These are phyloP conservation scores for Diplodia scrobiculata DNA, from an alignment of 2,329 filamentous ascomycete genomes.

Conservation along the genomic window DNA sequence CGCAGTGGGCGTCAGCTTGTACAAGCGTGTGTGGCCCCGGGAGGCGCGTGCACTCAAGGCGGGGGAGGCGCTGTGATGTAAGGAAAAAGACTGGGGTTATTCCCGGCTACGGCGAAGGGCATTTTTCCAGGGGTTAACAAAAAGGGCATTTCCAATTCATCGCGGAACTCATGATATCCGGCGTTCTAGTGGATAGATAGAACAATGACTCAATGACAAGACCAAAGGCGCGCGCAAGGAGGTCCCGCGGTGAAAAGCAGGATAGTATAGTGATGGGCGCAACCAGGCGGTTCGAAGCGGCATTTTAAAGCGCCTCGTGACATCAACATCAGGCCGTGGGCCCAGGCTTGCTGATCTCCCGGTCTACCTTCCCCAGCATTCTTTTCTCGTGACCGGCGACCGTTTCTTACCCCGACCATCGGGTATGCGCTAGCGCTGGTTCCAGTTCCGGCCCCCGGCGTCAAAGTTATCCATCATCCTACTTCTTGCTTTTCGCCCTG, in stretches of 20 bases:
- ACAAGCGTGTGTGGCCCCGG: slow-evolving; percentile 65
- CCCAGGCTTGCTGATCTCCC: slow-evolving; percentile 3
- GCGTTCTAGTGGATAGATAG: slow-evolving; percentile 11
- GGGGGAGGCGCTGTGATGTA: slow-evolving; percentile 26
- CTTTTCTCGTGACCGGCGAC: not conserved
- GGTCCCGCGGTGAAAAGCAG: not conserved
- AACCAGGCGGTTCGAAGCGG: not conserved
- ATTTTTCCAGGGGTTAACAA: slow-evolving; percentile 1
- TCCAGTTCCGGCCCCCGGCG: not conserved
- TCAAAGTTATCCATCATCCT: not conserved
- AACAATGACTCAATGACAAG: slow-evolving; percentile 19
- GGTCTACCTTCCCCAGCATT: slow-evolving; percentile 12
- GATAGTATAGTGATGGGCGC: not conserved
- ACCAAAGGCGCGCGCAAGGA: not conserved
- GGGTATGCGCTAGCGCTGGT: slow-evolving; percentile 8
- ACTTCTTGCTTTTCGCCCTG: slow-evolving; percentile 1
- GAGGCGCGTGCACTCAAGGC: slow-evolving; percentile 55
- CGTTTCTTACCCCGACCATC: slow-evolving; percentile 3
- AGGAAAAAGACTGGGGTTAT: not conserved
- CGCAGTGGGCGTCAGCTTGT: slow-evolving; percentile 77
- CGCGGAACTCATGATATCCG: slow-evolving; percentile 21
- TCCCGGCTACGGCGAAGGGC: slow-evolving; percentile 5
- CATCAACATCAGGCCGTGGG: slow-evolving; percentile 16
- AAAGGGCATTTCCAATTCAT: slow-evolving; percentile 6
- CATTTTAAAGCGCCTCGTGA: slow-evolving; percentile 13